Evolutionary conservation across 2,329 filamentous ascomycete species (phyloP).

Genomic region (Boeremia exigua): DNA sequence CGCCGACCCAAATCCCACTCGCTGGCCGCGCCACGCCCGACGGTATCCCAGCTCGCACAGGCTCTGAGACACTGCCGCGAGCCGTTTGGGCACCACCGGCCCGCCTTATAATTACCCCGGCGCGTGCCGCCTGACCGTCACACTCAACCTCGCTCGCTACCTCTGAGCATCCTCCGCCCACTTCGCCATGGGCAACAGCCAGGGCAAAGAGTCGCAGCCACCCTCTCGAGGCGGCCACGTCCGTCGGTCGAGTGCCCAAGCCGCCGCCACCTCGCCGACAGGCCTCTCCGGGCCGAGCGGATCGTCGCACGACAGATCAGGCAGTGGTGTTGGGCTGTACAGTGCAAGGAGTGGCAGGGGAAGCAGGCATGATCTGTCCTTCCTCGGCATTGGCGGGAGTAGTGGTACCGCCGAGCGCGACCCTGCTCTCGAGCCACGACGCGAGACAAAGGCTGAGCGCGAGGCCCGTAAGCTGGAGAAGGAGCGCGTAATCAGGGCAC

Average conservation of each 20-base stretch:
- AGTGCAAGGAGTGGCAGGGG: constrained; percentile 57
- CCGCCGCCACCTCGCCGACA: constrained; percentile 40
- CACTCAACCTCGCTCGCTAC: constrained; percentile 10
- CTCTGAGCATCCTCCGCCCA: constrained; percentile 6
- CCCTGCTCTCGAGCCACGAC: constrained; percentile 63
- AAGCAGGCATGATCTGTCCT: constrained; percentile 65
- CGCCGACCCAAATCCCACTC: constrained; percentile 20
- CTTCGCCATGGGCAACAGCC: constrained; percentile 55
- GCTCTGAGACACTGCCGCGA: constrained; percentile 10
- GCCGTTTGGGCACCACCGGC: constrained; percentile 26
- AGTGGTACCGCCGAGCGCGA: constrained; percentile 58
- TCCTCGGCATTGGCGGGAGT: constrained; percentile 63
- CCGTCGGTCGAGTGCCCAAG: constrained; percentile 42
- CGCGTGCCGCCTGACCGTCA: constrained; percentile 22
- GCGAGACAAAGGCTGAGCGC: constrained; percentile 89
- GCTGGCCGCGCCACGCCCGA: constrained; percentile 16
- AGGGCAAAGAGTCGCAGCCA: constrained; percentile 55
- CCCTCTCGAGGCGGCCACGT: constrained; percentile 44
- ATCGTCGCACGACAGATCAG: constrained; percentile 37
- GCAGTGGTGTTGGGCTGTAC: constrained; percentile 48
- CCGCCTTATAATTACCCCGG: constrained; percentile 25
- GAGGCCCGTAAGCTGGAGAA: constrained; percentile 85
- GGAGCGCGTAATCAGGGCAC: constrained; percentile 75
- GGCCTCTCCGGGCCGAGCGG: constrained; percentile 27
- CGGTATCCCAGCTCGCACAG: constrained; percentile 24